Percentiles rank a stretch among this genome's conserved stretches.
Evolutionary conservation across 108 stramenopile genomes (phyloP).

Genomic region (Skeletonema potamos): DNA sequence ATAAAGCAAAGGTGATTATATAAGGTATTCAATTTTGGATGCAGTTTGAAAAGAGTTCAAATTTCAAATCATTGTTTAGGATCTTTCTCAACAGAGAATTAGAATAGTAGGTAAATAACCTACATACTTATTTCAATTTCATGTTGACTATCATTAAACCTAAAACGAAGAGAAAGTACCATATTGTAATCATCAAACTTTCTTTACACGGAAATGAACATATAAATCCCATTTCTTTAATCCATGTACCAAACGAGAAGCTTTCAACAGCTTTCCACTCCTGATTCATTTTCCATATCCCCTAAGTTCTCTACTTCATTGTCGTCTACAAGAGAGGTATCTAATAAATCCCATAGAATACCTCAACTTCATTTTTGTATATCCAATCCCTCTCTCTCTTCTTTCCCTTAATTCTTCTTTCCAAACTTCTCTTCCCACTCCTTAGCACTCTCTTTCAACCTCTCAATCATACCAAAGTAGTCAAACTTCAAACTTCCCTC

Average conservation of each 20-base stretch:
- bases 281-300: not conserved
- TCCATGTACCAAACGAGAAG: too few relatives aligned
- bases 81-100: too few relatives aligned
- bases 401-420: not conserved
- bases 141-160: not conserved
- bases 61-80: too few relatives aligned
- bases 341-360: not conserved
- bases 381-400: not conserved
- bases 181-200: not conserved
- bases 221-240: not conserved
- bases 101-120: too few relatives aligned
- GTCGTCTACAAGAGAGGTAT: not conserved
- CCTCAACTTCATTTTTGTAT: not conserved
- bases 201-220: slow-evolving; percentile 1
- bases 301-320: not conserved
- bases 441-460: slow-evolving; percentile 58
- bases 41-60: too few relatives aligned
- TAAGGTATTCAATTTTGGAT: too few relatives aligned
- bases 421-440: slow-evolving; percentile 38
- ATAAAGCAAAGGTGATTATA: too few relatives aligned
- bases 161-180: not conserved
- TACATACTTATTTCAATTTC: too few relatives aligned
- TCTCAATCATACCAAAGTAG: slow-evolving; percentile 84
- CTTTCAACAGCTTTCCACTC: not conserved
- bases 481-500: slow-evolving; percentile 86